phyloP scores from a whole-genome alignment of 148 eudicot species.

The Camellia lanceoleosa region DNA sequence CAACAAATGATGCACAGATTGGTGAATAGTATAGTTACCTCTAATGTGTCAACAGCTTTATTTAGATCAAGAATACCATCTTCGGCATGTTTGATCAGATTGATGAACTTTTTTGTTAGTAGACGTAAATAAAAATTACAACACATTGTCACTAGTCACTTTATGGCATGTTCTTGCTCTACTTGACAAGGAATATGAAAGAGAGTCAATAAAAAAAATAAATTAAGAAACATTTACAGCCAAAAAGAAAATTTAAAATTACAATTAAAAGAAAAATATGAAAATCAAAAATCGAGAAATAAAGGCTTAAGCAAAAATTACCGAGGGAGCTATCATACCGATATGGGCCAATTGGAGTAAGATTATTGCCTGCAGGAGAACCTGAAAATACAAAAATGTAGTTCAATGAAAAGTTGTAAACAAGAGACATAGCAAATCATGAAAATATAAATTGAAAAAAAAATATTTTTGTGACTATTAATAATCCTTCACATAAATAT shows the following conservation, averaged over 20 bases:
- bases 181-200: conserved; percentile 10
- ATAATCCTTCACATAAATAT: neutral
- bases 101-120: conserved; percentile 82
- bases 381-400: conserved; percentile 49
- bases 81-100: conserved; percentile 89
- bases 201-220: conserved; percentile 10
- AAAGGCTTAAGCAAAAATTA: conserved; percentile 24
- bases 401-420: neutral
- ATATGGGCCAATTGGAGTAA: conserved; percentile 78
- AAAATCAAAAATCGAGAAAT: neutral
- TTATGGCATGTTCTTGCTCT: conserved; percentile 7
- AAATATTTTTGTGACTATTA: too few relatives aligned
- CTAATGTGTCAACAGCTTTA: conserved; percentile 87
- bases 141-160: conserved; percentile 3
- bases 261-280: neutral
- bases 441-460: neutral
- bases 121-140: conserved; percentile 46
- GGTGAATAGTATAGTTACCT: conserved; percentile 40
- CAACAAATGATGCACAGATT: conserved; percentile 8
- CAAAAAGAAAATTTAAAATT: neutral
- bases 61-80: conserved; percentile 97
- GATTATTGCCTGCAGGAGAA: conserved; percentile 72
- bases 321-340: conserved; percentile 98
- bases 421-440: neutral
- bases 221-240: neutral